Evolutionary conservation across 2,329 filamentous ascomycete species (phyloP).

Genomic region (Penicillium verrucosum): DNA sequence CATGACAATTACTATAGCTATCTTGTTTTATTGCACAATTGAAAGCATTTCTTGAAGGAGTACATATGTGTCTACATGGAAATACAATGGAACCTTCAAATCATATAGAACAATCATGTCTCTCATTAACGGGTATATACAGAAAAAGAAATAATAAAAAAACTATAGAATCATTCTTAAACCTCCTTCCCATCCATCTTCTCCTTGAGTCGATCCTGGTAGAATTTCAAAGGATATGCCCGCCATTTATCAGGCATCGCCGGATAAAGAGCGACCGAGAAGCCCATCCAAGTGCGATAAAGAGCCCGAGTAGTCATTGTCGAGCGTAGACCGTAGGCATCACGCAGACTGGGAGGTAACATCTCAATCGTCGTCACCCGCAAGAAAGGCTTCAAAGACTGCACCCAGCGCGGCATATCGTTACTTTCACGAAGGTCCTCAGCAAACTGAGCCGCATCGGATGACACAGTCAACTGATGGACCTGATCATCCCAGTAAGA

Average conservation of each 20-base stretch:
- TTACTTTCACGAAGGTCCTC: slow-evolving; percentile 26
- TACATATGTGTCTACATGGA: slow-evolving; percentile 12
- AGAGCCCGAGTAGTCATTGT: slow-evolving; percentile 25
- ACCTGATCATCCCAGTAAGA: slow-evolving; percentile 37
- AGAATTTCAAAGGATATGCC: slow-evolving; percentile 32
- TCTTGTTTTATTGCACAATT: background rate
- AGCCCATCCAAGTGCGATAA: slow-evolving; percentile 33
- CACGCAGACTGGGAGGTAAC: slow-evolving; percentile 33
- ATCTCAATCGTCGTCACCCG: slow-evolving; percentile 33
- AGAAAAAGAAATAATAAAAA: background rate
- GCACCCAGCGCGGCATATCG: slow-evolving; percentile 31
- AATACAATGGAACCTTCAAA: too few relatives aligned
- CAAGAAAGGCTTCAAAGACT: slow-evolving; percentile 31
- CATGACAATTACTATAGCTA: slow-evolving; percentile 1
- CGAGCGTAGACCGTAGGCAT: slow-evolving; percentile 35
- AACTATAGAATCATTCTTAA: too few relatives aligned
- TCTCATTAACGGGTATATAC: slow-evolving; percentile 11
- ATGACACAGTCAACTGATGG: slow-evolving; percentile 26
- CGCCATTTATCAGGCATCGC: slow-evolving; percentile 31
- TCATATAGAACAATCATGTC: background rate
- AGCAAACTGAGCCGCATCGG: slow-evolving; percentile 30
- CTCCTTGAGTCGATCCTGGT: slow-evolving; percentile 29
- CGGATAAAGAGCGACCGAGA: slow-evolving; percentile 34
- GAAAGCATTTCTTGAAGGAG: slow-evolving; percentile 4
- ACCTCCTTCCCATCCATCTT: slow-evolving; percentile 25